Evolutionary conservation across 352 stramenopile genomes (phyloP), one percentile per base, ranked within the genome.

Genomic region (Peronosclerospora sorghi): DNA sequence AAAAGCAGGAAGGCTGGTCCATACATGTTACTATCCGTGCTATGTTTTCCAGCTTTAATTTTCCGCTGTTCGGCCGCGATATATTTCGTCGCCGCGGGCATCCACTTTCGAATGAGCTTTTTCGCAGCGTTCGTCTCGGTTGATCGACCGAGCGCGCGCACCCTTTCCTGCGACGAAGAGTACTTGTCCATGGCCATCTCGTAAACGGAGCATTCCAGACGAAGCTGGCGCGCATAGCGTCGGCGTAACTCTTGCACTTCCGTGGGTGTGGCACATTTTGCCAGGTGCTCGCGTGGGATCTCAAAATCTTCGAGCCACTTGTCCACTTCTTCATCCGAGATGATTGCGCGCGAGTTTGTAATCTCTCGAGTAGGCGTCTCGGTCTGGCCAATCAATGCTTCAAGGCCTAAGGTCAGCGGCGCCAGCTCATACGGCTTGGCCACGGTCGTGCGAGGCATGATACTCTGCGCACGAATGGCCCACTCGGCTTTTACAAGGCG

Each of bases 121-220:
- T 84, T 74, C 12, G 69, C 71, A 0, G 69, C 66, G 46, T 82
- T 83, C 7, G 66, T 81, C 35, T 74, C 49, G 8, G 66, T 69
- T 12, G 61, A 54, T 7, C 62, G 53, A 2, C 71, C 71, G 17
- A 86, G 51, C 23, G 65, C 34, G 9, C 64, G 59, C 18, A 84
- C 62, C 29, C 78, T 82, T 15, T 73, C 29, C 17, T 72, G 51
- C 14, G 65, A 70, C 4, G 48, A 20, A 35, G 70, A 58, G 48
- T 68, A 73, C 51, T 82, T 85, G 32, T 81, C 68, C 53, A 85
- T 63, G 4, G 77, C 75, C 73, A 89, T 84, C 36, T 84, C 72
- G 52, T 86, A 86, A 35, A 86, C 75, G 2, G 73, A 79, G 51
- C 72, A 84, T 48, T 89, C 77, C 6, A 89, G 65, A 8, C 77